A percentile compares a stretch with the other conserved stretches of the same genome.
Evolutionary conservation across 805 yeast species (phyloP).

Genomic region (Tetrapisispora namnaoensis): DNA sequence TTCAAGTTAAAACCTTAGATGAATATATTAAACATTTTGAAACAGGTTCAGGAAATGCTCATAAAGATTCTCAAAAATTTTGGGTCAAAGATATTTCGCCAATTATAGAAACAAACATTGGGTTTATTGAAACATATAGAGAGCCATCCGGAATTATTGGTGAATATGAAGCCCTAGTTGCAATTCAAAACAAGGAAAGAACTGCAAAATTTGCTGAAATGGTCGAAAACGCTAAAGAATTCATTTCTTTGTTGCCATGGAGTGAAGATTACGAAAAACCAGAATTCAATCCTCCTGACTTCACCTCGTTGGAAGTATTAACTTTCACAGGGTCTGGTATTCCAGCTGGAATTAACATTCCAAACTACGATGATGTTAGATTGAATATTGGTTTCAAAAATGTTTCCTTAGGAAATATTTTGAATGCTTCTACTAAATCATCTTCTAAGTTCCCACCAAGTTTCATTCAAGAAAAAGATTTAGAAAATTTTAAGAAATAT

Average conservation of each 20-base stretch:
- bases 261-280: slow-evolving; percentile 66
- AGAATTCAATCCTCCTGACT: slow-evolving; percentile 83
- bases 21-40: slow-evolving; percentile 59
- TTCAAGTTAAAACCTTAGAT: slow-evolving; percentile 55
- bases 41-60: slow-evolving; percentile 79
- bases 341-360: slow-evolving; percentile 90
- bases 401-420: slow-evolving; percentile 79
- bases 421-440: slow-evolving; percentile 57
- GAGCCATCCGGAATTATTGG: slow-evolving; percentile 89
- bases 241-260: slow-evolving; percentile 72
- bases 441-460: slow-evolving; percentile 49
- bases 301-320: slow-evolving; percentile 80
- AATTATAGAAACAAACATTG: slow-evolving; percentile 67
- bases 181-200: slow-evolving; percentile 80
- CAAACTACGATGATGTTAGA: slow-evolving; percentile 85
- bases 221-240: slow-evolving; percentile 56
- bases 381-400: slow-evolving; percentile 79
- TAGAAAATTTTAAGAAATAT: slow-evolving; percentile 54
- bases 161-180: slow-evolving; percentile 88
- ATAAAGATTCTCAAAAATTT: slow-evolving; percentile 68
- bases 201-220: slow-evolving; percentile 68
- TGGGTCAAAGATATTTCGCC: slow-evolving; percentile 90
- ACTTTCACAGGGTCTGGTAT: slow-evolving; percentile 85
- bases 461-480: slow-evolving; percentile 46
- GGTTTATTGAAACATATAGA: slow-evolving; percentile 87